These are phyloP conservation scores for Solanum etuberosum DNA, from an alignment of 257 asterid species.

Conservation along the genomic window DNA sequence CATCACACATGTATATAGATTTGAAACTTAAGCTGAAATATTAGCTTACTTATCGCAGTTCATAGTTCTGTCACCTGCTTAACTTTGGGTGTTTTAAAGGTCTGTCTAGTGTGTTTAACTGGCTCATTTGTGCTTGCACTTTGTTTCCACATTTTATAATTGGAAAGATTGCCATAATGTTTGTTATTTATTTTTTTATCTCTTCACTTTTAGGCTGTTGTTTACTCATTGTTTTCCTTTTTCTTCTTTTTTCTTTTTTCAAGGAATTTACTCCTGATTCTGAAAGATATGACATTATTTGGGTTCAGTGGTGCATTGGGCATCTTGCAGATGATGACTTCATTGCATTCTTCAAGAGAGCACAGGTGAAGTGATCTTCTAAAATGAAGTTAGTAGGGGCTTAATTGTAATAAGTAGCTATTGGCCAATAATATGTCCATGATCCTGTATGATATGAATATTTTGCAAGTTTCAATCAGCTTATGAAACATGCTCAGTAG, in stretches of 20 bases:
- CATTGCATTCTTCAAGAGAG: constrained; percentile 70
- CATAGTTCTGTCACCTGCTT: not conserved
- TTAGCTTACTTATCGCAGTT: not conserved
- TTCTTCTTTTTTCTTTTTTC: constrained; percentile 1
- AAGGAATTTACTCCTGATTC: constrained; percentile 90
- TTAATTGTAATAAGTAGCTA: not conserved
- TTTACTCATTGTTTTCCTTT: not conserved
- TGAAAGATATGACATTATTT: constrained; percentile 74
- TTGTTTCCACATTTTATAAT: not conserved
- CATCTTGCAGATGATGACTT: constrained; percentile 95
- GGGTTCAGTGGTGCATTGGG: constrained; percentile 99
- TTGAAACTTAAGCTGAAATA: not conserved
- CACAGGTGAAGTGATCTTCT: constrained; percentile 41
- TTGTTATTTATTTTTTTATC: not conserved
- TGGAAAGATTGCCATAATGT: not conserved
- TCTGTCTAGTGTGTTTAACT: not conserved
- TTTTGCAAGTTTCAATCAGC: not conserved
- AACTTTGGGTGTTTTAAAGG: not conserved
- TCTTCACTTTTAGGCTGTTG: not conserved
- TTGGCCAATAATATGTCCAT: not conserved
- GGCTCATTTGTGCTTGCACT: not conserved
- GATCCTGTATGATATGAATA: not conserved
- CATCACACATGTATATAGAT: not conserved
- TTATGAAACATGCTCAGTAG: not conserved
- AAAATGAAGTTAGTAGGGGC: not conserved